Conservation (phyloP, 1,139 yeast species). For the Keqinozyma sinolaborantium region DNA sequence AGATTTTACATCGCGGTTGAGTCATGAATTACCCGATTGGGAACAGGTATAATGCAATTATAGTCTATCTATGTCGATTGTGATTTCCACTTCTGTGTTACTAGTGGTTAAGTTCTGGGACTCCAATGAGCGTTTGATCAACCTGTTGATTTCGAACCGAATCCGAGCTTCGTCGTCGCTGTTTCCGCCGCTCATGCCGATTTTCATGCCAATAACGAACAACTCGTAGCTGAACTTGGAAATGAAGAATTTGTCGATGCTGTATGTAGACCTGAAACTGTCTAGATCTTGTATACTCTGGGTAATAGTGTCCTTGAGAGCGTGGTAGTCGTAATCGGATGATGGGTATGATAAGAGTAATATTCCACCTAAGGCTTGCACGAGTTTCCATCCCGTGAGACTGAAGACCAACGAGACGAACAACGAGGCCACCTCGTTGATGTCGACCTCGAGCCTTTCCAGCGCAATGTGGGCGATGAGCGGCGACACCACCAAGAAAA, state of each 20-base stretch:
- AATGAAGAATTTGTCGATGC: slow-evolving; percentile 47
- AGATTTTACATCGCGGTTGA: slow-evolving; percentile 39
- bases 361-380: slow-evolving; percentile 48
- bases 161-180: slow-evolving; percentile 63
- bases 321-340: slow-evolving; percentile 34
- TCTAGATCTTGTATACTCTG: slow-evolving; percentile 42
- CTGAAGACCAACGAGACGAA: slow-evolving; percentile 48
- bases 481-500: slow-evolving; percentile 31
- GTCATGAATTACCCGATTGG: slow-evolving; percentile 27
- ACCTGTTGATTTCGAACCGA: slow-evolving; percentile 49
- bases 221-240: slow-evolving; percentile 62
- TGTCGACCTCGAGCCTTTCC: slow-evolving; percentile 30
- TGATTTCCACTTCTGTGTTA: slow-evolving; percentile 48
- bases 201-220: slow-evolving; percentile 51
- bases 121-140: slow-evolving; percentile 29
- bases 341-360: slow-evolving; percentile 53
- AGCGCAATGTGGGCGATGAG: slow-evolving; percentile 26
- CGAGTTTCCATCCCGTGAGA: slow-evolving; percentile 53
- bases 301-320: slow-evolving; percentile 29
- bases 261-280: slow-evolving; percentile 47
- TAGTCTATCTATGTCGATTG: slow-evolving; percentile 55
- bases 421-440: slow-evolving; percentile 50
- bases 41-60: slow-evolving; percentile 7
- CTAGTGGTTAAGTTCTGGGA: slow-evolving; percentile 20
- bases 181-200: slow-evolving; percentile 65